A percentile compares a stretch with the other conserved stretches of the same genome.
Conservation (phyloP, 805 yeast genomes). For the Candida berthetii region DNA sequence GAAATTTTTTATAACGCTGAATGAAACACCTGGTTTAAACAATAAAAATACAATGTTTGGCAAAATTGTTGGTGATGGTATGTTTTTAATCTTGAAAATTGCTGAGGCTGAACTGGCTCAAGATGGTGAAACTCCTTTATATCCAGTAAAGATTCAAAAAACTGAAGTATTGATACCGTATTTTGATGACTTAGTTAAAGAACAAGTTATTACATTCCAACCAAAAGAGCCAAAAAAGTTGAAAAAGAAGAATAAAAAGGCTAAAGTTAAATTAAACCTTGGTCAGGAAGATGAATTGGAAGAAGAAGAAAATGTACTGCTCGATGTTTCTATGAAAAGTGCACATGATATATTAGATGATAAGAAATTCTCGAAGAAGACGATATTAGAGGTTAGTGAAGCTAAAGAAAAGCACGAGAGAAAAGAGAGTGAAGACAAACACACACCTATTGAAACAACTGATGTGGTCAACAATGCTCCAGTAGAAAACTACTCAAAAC, state of each 20-base stretch:
- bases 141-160: conserved; percentile 39
- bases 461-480: too few species aligned
- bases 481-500: too few species aligned
- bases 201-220: conserved; percentile 1
- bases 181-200: conserved; percentile 35
- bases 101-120: conserved; percentile 38
- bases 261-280: conserved; percentile 28
- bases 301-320: conserved; percentile 3
- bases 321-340: conserved; percentile 30
- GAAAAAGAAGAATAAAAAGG: conserved; percentile 23
- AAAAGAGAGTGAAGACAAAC: too few species aligned
- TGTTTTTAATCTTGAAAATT: conserved; percentile 46
- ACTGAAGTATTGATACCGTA: conserved; percentile 38
- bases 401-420: not conserved
- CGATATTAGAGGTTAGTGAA: not conserved
- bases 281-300: conserved; percentile 29
- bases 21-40: conserved; percentile 37
- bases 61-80: conserved; percentile 47
- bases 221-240: conserved; percentile 4
- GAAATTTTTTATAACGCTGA: conserved; percentile 43
- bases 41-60: conserved; percentile 47
- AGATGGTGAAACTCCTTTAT: conserved; percentile 38
- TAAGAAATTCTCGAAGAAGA: conserved; percentile 11
- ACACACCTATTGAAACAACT: too few species aligned
- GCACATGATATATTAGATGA: conserved; percentile 32